These are phyloP conservation scores for Calonectria crousiana DNA, from an alignment of 2,329 filamentous ascomycete species.

Conservation along the genomic window DNA sequence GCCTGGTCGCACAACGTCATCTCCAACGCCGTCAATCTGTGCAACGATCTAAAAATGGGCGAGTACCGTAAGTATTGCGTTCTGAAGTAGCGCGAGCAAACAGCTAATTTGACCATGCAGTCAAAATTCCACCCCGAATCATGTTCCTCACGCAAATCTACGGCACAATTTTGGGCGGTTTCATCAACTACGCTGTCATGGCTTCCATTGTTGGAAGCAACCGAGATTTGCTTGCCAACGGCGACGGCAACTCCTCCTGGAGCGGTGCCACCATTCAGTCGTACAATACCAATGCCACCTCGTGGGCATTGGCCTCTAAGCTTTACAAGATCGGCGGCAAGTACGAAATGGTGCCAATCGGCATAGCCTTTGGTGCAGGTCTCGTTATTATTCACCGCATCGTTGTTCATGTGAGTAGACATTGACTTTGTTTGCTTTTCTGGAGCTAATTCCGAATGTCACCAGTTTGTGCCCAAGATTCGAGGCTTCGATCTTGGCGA, in stretches of 20 bases:
- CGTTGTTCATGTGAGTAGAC: slow-evolving; percentile 52
- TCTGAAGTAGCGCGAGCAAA: rapidly evolving
- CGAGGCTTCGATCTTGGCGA: slow-evolving; percentile 54
- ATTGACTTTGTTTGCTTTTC: background rate
- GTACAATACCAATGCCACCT: slow-evolving; percentile 60
- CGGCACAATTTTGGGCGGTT: slow-evolving; percentile 65
- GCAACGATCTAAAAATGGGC: slow-evolving; percentile 68
- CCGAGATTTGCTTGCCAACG: slow-evolving; percentile 58
- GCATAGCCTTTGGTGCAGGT: slow-evolving; percentile 60
- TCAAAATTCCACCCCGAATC: slow-evolving; percentile 66
- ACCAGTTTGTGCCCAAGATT: slow-evolving; percentile 61
- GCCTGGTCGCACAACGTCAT: slow-evolving; percentile 71
- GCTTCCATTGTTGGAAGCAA: slow-evolving; percentile 63
- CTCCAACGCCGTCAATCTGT: slow-evolving; percentile 60
- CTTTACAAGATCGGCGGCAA: slow-evolving; percentile 60
- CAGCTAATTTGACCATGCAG: slow-evolving; percentile 45
- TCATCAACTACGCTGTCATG: slow-evolving; percentile 69
- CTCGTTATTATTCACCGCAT: slow-evolving; percentile 59
- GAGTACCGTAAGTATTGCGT: slow-evolving; percentile 61
- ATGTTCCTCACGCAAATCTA: slow-evolving; percentile 70
- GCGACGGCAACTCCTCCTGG: slow-evolving; percentile 64
- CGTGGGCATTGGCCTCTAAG: slow-evolving; percentile 65
- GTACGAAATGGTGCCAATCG: slow-evolving; percentile 64
- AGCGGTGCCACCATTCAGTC: slow-evolving; percentile 64
- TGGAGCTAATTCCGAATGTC: slow-evolving; percentile 1